Evolutionary conservation across 345 rosid species (phyloP).

Genomic region (Erucastrum elatum): DNA sequence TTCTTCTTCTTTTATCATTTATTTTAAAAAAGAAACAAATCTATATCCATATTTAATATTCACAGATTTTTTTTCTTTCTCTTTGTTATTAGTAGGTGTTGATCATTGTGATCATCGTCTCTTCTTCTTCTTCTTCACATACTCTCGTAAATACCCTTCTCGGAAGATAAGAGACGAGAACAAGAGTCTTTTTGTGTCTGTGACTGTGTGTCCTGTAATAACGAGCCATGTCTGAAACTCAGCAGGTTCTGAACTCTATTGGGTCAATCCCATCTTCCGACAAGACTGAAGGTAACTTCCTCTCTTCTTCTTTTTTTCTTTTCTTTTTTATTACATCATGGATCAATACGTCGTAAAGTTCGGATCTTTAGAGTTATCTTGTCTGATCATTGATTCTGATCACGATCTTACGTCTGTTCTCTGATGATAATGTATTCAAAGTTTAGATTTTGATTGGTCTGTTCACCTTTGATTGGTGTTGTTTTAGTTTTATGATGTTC

Average conservation of each 20-base stretch:
- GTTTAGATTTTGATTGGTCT: conserved; percentile 23
- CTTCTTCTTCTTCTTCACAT: neutral
- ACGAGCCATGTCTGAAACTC: conserved; percentile 68
- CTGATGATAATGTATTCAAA: neutral
- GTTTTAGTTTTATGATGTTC: conserved; percentile 1
- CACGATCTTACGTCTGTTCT: conserved; percentile 20
- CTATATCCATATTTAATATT: neutral
- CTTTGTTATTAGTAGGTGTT: conserved; percentile 20
- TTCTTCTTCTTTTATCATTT: neutral
- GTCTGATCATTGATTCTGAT: conserved; percentile 30
- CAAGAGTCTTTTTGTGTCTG: neutral
- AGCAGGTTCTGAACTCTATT: conserved; percentile 60
- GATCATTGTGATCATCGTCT: conserved; percentile 43
- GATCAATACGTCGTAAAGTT: conserved; percentile 33
- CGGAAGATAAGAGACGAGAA: conserved; percentile 13
- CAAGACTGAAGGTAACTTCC: conserved; percentile 56
- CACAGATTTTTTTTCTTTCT: neutral
- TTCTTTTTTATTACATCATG: neutral
- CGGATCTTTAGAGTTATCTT: conserved; percentile 15
- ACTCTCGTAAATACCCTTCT: conserved; percentile 20
- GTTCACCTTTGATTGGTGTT: conserved; percentile 1
- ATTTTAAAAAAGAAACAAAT: conserved; percentile 6
- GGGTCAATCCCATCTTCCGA: conserved; percentile 59
- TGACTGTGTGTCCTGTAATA: conserved; percentile 16
- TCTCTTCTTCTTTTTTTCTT: conserved; percentile 8